Conservation (phyloP, 1,139 yeast species). For the Pichia sp. region DNA sequence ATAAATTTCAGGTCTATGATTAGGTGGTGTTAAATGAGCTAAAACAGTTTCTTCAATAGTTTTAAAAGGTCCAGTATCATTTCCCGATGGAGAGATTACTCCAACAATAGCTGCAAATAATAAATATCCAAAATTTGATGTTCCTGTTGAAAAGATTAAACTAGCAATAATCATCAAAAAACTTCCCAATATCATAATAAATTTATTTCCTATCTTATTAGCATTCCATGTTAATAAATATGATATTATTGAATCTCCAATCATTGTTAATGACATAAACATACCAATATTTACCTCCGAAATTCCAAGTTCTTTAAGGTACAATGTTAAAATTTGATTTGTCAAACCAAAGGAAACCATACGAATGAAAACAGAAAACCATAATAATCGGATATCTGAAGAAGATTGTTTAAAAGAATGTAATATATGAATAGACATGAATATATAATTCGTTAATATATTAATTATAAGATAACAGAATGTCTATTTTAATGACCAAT, state of each 20-base stretch:
- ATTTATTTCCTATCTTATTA: conserved; percentile 65
- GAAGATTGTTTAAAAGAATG: conserved; percentile 20
- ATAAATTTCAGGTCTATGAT: conserved; percentile 66
- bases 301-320: conserved; percentile 51
- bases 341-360: conserved; percentile 77
- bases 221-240: conserved; percentile 74
- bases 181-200: conserved; percentile 60
- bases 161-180: conserved; percentile 70
- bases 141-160: conserved; percentile 46
- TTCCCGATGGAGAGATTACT: conserved; percentile 86
- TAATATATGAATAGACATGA: conserved; percentile 19
- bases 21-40: conserved; percentile 69
- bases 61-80: conserved; percentile 89
- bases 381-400: conserved; percentile 56
- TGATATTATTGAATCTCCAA: conserved; percentile 75
- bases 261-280: conserved; percentile 76
- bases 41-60: conserved; percentile 82
- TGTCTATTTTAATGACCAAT: too few relatives aligned
- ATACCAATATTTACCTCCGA: conserved; percentile 59
- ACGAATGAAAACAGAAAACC: conserved; percentile 67
- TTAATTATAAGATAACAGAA: too few relatives aligned
- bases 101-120: conserved; percentile 61
- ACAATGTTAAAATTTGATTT: conserved; percentile 72
- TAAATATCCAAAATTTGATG: conserved; percentile 47
- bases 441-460: neutral